Conservation (phyloP, 495 filamentous ascomycete species). For the Penicillium bialowiezense region DNA sequence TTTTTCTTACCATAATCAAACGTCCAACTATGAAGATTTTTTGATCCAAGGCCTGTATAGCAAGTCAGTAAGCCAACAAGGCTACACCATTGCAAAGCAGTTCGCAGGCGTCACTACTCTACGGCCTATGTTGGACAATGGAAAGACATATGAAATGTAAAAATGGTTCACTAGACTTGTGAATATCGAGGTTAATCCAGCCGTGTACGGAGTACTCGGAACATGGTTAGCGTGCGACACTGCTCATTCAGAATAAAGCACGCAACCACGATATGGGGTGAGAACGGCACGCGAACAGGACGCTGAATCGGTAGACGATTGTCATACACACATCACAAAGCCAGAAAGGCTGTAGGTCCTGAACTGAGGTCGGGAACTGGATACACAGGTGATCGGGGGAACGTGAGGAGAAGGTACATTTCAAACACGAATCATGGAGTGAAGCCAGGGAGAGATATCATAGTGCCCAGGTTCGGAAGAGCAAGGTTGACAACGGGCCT, state of each 20-base stretch:
- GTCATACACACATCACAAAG: neutral
- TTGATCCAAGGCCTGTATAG: too few species aligned
- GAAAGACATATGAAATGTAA: neutral
- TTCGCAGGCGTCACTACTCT: too few species aligned
- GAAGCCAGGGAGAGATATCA: neutral
- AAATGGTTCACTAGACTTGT: neutral
- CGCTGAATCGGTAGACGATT: neutral
- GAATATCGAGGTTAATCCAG: neutral
- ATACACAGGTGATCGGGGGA: neutral
- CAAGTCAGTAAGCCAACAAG: too few species aligned
- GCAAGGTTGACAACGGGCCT: neutral
- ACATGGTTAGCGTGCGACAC: neutral
- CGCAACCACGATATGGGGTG: neutral
- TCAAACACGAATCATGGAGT: neutral
- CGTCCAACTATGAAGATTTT: too few species aligned
- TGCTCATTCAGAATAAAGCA: neutral
- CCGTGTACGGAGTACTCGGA: neutral
- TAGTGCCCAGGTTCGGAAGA: neutral
- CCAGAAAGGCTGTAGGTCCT: neutral
- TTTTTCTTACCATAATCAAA: neutral
- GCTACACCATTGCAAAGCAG: too few species aligned
- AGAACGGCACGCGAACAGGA: neutral
- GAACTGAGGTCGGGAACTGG: neutral
- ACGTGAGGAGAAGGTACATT: neutral
- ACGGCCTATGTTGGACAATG: too few species aligned